Evolutionary conservation across 1,284 basidiomycete species (phyloP).

Genomic region (Trametes hirsuta): DNA sequence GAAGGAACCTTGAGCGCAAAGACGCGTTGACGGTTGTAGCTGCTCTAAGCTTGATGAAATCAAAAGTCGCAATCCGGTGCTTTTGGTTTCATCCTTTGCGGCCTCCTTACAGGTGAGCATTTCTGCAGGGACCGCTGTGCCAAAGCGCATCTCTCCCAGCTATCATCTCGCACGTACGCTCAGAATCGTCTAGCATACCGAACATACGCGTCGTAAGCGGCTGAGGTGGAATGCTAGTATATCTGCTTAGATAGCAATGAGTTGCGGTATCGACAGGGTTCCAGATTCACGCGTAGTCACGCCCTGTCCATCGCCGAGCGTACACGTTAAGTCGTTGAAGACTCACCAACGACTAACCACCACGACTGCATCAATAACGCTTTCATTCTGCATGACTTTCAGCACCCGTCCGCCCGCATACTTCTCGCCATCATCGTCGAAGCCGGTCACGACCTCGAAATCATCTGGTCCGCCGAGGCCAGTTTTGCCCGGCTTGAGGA

Average conservation of each 20-base stretch:
- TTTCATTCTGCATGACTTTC: conserved; percentile 71
- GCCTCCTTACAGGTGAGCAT: no score
- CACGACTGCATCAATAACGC: conserved; percentile 63
- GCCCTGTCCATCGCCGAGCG: not conserved
- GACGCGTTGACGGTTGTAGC: no score
- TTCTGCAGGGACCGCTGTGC: no score
- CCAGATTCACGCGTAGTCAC: not conserved
- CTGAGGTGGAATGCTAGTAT: no score
- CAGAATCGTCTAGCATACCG: no score
- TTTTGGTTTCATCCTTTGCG: no score
- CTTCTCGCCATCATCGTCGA: conserved; percentile 73
- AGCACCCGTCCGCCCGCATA: conserved; percentile 67
- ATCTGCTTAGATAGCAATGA: not conserved
- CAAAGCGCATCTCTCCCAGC: no score
- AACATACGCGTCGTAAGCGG: no score
- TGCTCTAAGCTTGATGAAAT: no score
- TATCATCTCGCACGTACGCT: no score
- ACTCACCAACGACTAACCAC: conserved; percentile 75
- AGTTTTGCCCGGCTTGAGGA: conserved; percentile 63
- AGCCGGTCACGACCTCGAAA: conserved; percentile 63
- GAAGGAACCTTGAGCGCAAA: no score
- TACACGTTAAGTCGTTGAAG: not conserved
- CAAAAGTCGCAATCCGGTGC: no score
- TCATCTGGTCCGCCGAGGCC: conserved; percentile 75
- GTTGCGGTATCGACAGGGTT: not conserved